A percentile compares a stretch with the other conserved stretches of the same genome.
Evolutionary conservation across 257 asterid species (phyloP).

Genomic region (Handroanthus guayacan): DNA sequence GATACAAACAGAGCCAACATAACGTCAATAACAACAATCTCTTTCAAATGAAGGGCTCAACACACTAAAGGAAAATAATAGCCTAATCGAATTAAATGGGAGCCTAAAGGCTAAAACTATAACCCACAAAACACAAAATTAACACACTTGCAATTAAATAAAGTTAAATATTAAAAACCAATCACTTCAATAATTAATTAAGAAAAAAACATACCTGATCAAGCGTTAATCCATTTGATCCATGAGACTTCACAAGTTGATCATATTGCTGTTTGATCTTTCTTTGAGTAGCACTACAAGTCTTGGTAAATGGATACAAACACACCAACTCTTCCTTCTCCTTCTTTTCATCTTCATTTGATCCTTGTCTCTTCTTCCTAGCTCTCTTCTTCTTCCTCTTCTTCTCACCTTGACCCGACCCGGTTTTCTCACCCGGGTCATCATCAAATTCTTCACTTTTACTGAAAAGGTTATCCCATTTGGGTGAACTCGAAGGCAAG

Average conservation of each 20-base stretch:
- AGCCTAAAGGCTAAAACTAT: conserved; percentile 20
- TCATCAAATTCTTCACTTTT: conserved; percentile 41
- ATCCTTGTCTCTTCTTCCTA: conserved; percentile 65
- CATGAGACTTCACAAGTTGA: conserved; percentile 79
- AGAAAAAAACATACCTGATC: conserved; percentile 58
- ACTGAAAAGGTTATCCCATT: conserved; percentile 54
- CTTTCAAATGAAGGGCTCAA: conserved; percentile 1
- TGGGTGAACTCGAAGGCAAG: conserved; percentile 62
- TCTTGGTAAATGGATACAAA: conserved; percentile 72
- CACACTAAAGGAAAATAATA: background rate
- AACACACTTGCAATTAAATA: conserved; percentile 31
- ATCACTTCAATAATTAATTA: conserved; percentile 27
- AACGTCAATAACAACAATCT: background rate
- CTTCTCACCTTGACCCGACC: conserved; percentile 55
- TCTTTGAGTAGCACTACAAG: conserved; percentile 78
- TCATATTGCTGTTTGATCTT: conserved; percentile 81
- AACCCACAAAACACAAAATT: background rate
- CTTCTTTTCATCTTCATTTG: conserved; percentile 52
- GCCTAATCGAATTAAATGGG: conserved; percentile 17
- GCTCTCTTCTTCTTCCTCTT: conserved; percentile 74
- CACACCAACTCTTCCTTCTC: conserved; percentile 63
- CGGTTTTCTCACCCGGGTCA: conserved; percentile 45
- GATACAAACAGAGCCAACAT: background rate
- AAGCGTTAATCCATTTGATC: conserved; percentile 68
- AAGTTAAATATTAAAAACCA: background rate